Evolutionary conservation across 768 basidiomycete species (phyloP).

Genomic region (Boletus rufocinnamomeus): DNA sequence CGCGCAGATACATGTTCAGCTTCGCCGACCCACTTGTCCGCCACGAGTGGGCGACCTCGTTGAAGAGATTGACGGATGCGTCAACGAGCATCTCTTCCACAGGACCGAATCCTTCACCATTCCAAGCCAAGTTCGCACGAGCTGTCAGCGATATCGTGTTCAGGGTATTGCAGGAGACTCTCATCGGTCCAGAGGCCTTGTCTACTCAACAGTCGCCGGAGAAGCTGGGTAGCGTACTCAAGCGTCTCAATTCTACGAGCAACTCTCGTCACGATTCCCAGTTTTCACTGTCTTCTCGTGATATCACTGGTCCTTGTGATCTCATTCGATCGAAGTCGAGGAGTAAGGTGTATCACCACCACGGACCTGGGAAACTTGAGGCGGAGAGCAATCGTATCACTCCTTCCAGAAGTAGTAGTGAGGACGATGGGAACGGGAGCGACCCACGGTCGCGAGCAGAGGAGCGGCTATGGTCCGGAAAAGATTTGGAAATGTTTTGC

Average conservation of each 20-base stretch:
- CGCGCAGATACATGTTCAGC: slow-evolving; percentile 94
- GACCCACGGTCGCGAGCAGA: slow-evolving; percentile 41
- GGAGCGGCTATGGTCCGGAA: slow-evolving; percentile 71
- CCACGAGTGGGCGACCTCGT: slow-evolving; percentile 69
- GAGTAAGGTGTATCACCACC: slow-evolving; percentile 65
- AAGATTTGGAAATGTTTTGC: slow-evolving; percentile 81
- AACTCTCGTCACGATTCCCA: slow-evolving; percentile 24
- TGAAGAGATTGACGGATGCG: slow-evolving; percentile 68
- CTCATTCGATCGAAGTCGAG: slow-evolving; percentile 70
- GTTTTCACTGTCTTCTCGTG: slow-evolving; percentile 29
- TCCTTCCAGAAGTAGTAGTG: slow-evolving; percentile 31
- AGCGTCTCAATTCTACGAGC: slow-evolving; percentile 30
- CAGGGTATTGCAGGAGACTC: slow-evolving; percentile 80
- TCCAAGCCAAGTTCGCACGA: slow-evolving; percentile 50
- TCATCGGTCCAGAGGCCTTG: slow-evolving; percentile 50
- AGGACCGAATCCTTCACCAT: slow-evolving; percentile 36
- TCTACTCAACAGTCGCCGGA: slow-evolving; percentile 25
- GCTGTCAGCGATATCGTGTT: slow-evolving; percentile 80
- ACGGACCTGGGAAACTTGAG: slow-evolving; percentile 66
- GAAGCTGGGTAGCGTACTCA: slow-evolving; percentile 38
- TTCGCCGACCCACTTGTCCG: slow-evolving; percentile 78
- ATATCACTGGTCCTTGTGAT: slow-evolving; percentile 28
- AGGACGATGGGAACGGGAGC: slow-evolving; percentile 33
- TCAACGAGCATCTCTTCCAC: slow-evolving; percentile 32
- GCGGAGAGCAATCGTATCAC: slow-evolving; percentile 42